Percentiles rank a stretch among this genome's conserved stretches.
These are phyloP conservation scores for Malassezia furfur DNA, from an alignment of 1,284 basidiomycete genomes.

Conservation along the genomic window DNA sequence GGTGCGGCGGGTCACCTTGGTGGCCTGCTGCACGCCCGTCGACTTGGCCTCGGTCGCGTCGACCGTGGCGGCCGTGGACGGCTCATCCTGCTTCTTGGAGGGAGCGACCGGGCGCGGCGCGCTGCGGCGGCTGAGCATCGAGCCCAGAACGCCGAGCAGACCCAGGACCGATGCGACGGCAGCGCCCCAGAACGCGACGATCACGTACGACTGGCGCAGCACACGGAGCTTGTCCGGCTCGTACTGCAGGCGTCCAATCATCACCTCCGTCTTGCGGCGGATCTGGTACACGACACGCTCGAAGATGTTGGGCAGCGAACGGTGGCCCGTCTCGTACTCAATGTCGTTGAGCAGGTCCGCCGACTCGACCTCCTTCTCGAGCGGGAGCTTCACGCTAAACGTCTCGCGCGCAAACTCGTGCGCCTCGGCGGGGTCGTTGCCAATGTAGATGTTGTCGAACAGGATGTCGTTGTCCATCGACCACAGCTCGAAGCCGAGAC, in stretches of 20 bases:
- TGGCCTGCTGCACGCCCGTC: slow-evolving; percentile 9
- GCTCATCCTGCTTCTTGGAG: slow-evolving; percentile 14
- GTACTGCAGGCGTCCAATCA: slow-evolving; percentile 23
- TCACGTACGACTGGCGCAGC: slow-evolving; percentile 35
- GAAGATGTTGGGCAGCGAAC: slow-evolving; percentile 20
- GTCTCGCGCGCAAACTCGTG: slow-evolving; percentile 37
- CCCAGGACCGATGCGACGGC: slow-evolving; percentile 31
- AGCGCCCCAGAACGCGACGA: slow-evolving; percentile 33
- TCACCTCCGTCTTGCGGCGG: slow-evolving; percentile 22
- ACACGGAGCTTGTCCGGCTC: slow-evolving; percentile 27
- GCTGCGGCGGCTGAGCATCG: slow-evolving; percentile 22
- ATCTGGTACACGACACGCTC: slow-evolving; percentile 19
- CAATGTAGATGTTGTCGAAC: slow-evolving; percentile 47
- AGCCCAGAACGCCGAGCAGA: slow-evolving; percentile 30
- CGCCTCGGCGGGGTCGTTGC: slow-evolving; percentile 38
- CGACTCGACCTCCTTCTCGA: slow-evolving; percentile 39
- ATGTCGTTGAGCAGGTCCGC: slow-evolving; percentile 14
- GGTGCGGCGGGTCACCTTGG: slow-evolving; percentile 12
- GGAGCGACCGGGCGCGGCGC: slow-evolving; percentile 1
- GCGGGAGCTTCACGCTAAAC: slow-evolving; percentile 36
- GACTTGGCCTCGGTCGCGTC: slow-evolving; percentile 10
- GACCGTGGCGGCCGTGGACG: background rate
- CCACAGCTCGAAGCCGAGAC: slow-evolving; percentile 46
- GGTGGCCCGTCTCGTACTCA: slow-evolving; percentile 15
- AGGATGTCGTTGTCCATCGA: slow-evolving; percentile 47